phyloP scores from a whole-genome alignment of 2,329 filamentous ascomycete species.

The Penicillium fuscoglaucum region DNA sequence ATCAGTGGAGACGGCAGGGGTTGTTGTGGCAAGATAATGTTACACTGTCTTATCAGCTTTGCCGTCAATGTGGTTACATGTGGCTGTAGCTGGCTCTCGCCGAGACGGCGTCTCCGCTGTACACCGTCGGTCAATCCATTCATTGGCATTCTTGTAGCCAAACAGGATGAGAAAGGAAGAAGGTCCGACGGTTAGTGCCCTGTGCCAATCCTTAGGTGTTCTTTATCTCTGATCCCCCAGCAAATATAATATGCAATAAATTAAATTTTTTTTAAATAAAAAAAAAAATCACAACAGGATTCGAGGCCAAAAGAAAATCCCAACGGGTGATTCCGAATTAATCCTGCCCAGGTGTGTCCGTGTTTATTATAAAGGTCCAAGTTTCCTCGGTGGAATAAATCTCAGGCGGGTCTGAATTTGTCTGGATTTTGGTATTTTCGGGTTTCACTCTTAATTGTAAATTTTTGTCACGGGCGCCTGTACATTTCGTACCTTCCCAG shows the following conservation, averaged over 20 bases:
- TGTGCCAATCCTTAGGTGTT: conserved; percentile 1
- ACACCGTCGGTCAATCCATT: conserved; percentile 18
- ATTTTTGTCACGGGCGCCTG: background rate
- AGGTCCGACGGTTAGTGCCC: background rate
- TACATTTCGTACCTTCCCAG: background rate
- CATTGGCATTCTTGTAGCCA: conserved; percentile 3
- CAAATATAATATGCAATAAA: background rate
- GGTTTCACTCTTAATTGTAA: background rate
- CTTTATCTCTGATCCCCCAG: conserved; percentile 18
- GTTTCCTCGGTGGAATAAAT: background rate
- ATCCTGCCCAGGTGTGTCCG: background rate
- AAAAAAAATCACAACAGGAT: background rate
- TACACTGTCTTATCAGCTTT: conserved; percentile 8
- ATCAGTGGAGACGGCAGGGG: conserved; percentile 2
- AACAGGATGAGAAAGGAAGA: background rate
- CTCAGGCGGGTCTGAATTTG: background rate
- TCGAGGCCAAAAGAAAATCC: background rate
- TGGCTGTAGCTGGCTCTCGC: background rate
- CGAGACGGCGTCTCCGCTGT: conserved; percentile 15
- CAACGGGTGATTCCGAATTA: background rate
- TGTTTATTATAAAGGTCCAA: background rate
- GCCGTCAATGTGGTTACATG: conserved; percentile 16
- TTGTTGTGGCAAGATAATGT: conserved; percentile 5
- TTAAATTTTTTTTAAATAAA: conserved; percentile 1
- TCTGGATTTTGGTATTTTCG: background rate